Percentiles rank a stretch among this genome's conserved stretches.
phyloP scores from a whole-genome alignment of 192 early-diverging fungal species.

The Pilaira anomala region DNA sequence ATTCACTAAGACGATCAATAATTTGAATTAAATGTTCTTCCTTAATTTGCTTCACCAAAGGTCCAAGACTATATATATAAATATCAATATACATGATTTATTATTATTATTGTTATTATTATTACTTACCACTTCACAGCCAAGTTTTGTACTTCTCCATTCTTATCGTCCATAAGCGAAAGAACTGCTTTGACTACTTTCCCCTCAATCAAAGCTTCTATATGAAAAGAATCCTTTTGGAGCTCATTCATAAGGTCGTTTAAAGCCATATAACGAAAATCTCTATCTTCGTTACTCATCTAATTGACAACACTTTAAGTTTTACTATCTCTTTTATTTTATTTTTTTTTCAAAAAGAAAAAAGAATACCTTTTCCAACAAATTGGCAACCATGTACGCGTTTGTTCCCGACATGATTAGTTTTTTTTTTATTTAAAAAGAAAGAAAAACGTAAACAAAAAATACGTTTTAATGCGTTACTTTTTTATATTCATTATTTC shows the following conservation, averaged over 20 bases:
- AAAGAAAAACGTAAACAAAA: too few species aligned
- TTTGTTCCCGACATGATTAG: conserved; percentile 44
- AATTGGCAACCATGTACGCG: conserved; percentile 62
- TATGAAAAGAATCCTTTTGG: conserved; percentile 51
- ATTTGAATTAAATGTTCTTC: conserved; percentile 66
- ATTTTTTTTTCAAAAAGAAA: background rate
- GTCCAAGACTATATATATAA: conserved; percentile 57
- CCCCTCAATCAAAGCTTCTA: conserved; percentile 62
- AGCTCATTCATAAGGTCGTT: conserved; percentile 77
- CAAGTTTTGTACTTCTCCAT: conserved; percentile 84
- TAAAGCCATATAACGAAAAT: conserved; percentile 86
- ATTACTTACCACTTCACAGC: conserved; percentile 61
- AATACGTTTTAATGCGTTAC: too few species aligned
- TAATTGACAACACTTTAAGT: conserved; percentile 24
- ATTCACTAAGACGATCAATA: conserved; percentile 64
- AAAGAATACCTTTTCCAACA: conserved; percentile 79
- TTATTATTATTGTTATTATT: background rate
- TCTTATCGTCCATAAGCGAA: conserved; percentile 70
- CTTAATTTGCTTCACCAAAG: conserved; percentile 72
- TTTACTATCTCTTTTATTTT: background rate
- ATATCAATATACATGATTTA: background rate
- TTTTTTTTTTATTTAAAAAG: background rate
- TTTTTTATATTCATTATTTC: too few species aligned
- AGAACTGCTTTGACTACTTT: conserved; percentile 55
- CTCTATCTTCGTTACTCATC: conserved; percentile 67